Evolutionary conservation across 768 basidiomycete species (phyloP).

Genomic region (Mycena vitilis): DNA sequence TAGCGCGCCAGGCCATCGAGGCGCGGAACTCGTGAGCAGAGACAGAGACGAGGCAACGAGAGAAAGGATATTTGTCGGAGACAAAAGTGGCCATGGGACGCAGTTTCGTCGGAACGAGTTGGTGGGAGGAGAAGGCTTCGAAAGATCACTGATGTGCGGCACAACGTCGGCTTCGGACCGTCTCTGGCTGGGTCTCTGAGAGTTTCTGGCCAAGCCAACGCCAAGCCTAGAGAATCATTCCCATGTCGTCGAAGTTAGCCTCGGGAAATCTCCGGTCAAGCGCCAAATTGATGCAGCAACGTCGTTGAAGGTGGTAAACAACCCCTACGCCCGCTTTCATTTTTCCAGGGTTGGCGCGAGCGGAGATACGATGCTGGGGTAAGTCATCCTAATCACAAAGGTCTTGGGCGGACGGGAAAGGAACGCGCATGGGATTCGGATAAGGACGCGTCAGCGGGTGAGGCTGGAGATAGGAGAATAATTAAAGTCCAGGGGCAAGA

Average conservation of each 20-base stretch:
- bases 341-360: background rate
- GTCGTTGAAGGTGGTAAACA: background rate
- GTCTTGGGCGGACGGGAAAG: background rate
- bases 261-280: constrained; percentile 18
- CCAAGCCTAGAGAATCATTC: constrained; percentile 1
- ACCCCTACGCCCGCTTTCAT: background rate
- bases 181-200: too few relatives aligned
- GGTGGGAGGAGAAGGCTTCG: background rate
- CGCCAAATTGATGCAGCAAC: background rate
- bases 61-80: constrained; percentile 26
- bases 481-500: background rate
- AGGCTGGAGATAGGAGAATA: background rate
- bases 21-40: constrained; percentile 6
- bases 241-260: background rate
- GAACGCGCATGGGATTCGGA: background rate
- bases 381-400: background rate
- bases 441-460: background rate
- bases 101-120: constrained; percentile 24
- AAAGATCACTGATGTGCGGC: constrained; percentile 16
- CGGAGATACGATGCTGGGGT: background rate
- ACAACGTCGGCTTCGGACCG: constrained; percentile 3
- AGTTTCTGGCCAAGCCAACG: background rate
- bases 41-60: constrained; percentile 13
- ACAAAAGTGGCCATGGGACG: background rate
- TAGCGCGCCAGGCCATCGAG: background rate